Evolutionary conservation across 2,329 filamentous ascomycete species (phyloP).

Genomic region (Parafenestella ontariensis): DNA sequence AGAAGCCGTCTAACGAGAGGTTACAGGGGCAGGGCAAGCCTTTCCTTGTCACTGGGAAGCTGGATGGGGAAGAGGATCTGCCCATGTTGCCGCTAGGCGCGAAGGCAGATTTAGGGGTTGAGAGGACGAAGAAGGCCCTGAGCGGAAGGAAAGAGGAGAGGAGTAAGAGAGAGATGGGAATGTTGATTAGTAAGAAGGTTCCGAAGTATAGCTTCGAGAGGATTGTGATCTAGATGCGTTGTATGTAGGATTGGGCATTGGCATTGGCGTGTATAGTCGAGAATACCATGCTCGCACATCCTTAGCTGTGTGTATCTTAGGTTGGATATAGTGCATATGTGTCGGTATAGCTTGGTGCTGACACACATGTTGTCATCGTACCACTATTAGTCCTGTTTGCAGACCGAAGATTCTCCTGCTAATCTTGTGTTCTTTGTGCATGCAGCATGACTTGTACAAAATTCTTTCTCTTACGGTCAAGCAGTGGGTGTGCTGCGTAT

Average conservation of each 20-base stretch:
- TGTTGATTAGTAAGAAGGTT: constrained; percentile 79
- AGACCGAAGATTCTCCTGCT: no score
- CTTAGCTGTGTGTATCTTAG: not conserved
- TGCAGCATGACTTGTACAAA: no score
- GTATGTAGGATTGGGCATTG: not conserved
- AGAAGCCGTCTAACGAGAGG: constrained; percentile 40
- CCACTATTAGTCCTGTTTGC: no score
- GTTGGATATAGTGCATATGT: not conserved
- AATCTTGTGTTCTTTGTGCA: no score
- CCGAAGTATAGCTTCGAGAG: constrained; percentile 84
- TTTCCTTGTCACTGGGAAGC: constrained; percentile 49
- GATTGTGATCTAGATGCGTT: constrained; percentile 53
- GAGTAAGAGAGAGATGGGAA: constrained; percentile 75
- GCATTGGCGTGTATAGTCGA: not conserved
- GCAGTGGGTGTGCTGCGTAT: no score
- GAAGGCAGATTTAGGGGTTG: constrained; percentile 62
- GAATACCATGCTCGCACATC: not conserved
- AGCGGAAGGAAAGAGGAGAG: constrained; percentile 75
- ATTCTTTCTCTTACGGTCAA: no score
- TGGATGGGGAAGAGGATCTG: constrained; percentile 48
- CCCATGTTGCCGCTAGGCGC: constrained; percentile 75
- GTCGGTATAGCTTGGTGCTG: not conserved
- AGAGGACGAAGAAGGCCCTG: constrained; percentile 62
- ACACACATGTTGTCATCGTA: no score
- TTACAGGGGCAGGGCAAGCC: constrained; percentile 56